These are phyloP conservation scores for Acanthamoeba quina DNA, from an alignment of 208 protist species.

Conservation along the genomic window DNA sequence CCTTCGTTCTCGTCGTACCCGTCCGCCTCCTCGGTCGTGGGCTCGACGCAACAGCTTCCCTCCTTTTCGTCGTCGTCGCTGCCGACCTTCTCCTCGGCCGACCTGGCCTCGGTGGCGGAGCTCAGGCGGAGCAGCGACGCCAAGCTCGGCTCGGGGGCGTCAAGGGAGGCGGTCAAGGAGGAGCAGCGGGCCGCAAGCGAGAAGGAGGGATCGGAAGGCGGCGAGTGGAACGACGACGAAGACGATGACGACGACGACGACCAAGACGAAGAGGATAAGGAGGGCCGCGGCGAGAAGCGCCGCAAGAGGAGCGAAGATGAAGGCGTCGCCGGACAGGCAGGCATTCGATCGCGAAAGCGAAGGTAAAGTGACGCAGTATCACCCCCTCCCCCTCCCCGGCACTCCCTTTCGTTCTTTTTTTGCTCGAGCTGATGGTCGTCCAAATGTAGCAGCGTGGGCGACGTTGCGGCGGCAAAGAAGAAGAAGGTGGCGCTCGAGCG, in stretches of 20 bases:
- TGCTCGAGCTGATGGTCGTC: neutral
- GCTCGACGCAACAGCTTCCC: neutral
- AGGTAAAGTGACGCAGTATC: neutral
- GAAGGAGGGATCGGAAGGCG: neutral
- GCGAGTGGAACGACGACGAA: neutral
- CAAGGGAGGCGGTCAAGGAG: neutral
- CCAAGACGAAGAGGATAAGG: neutral
- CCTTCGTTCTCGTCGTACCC: neutral
- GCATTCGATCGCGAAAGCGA: slow-evolving; percentile 26
- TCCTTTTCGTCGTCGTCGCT: neutral
- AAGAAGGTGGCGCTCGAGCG: slow-evolving; percentile 69
- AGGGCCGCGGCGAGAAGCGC: neutral
- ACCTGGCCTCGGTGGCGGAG: neutral
- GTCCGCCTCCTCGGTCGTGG: neutral
- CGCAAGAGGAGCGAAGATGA: neutral
- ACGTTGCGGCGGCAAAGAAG: slow-evolving; percentile 61
- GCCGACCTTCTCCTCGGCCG: neutral
- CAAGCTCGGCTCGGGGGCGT: neutral
- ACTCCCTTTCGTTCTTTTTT: neutral
- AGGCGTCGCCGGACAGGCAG: neutral
- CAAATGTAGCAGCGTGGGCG: neutral
- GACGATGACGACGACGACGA: neutral
- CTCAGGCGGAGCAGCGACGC: neutral
- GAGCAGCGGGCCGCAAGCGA: neutral
- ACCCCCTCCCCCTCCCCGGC: neutral